Evolutionary conservation across 768 basidiomycete species (phyloP), one percentile per base, ranked within the genome.

Genomic region (Suillus plorans): DNA sequence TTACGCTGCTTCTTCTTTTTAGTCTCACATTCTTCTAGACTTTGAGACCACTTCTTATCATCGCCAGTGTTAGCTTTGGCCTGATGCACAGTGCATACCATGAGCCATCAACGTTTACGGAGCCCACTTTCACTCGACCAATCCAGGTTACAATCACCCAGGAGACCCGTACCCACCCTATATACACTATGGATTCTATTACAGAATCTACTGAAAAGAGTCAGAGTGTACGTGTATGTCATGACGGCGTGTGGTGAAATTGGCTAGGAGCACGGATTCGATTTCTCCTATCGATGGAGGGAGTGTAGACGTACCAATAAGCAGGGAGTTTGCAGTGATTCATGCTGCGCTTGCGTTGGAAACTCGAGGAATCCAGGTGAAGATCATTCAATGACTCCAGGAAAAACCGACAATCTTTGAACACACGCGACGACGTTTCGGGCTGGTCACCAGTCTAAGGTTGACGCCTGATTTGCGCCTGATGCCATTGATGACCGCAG

Each of bases 41-140:
- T 7, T 39, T 60, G 9, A 63, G 62, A 9, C 69, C 68, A 8
- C 57, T 69, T 41, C 60, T 69, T 9, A 63, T 69, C 58, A 62
- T 69, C 34, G 69, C 66, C 44, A 64, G 69, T 20, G 31, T 69
- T 31, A 62, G 53, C 10, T 47, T 68, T 28, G 62, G 45, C 13
- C 64, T 66, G 28, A 66, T 25, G 28, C 65, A 42, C 22, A n/a
- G 22, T 53, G 16, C 16, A 53, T 5, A 20, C 18, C 5, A 4
- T 28, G 52, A 52, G 16, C 1, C 25, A 52, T 18, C 50, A 10
- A 18, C 28, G 10, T 5, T 18, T 9, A 1, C 8, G 8, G 52
- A 9, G 18, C 52, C 52, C 18, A 1, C 28, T 28, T 53, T 53
- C 16, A 9, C 4, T 52, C 28, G 25, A 31, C 52, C 52, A 18